Base-by-base conservation (phyloP, 1,139 yeast species). In the Arxiozyma telluris region DNA sequence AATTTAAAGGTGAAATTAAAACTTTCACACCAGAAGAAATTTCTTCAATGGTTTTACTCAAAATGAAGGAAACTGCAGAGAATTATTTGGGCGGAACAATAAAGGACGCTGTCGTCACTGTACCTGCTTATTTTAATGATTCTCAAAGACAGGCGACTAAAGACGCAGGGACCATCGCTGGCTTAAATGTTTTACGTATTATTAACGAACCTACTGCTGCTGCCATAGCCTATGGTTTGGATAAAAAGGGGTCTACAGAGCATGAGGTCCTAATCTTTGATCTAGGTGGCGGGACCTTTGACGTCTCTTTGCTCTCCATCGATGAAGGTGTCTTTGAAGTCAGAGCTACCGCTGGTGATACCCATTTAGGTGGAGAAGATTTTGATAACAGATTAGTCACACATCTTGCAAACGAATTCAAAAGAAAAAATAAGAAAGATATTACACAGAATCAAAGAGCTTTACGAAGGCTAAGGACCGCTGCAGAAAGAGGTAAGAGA, bases 181-280 rank as follows among this genome's bases (percentile, higher is more conserved):
- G 98, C 64, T 81, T 91, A 70, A 89, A 87, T 68, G 96, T 91
- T 57, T 80, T 90, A 70, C 85, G 98, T 77, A 90, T 91, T 69
- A 96, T 91, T 64, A 91, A 91, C 73, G 98, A 91, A 78, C 98
- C 98, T 61, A 91, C 98, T 55, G 98, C 98, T 51, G 97, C 98
- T 59, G 97, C 97, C 56, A 89, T 91, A 73, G 98, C 98, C 59
- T 91, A 91, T 75, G 98, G 98, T 63, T 81, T 91, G 67, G 97
- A 91, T 73, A 86, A 87, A 76, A 86, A 87, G 76, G 83, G 84
- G 61, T 78, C 78, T 64, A 82, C 78, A 61, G 93, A 86, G 76
- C 88, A 88, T 78, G 85, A 88, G 71, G 94, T 90, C 56, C 80
- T 90, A 70, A 89, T 90, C 67, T 90, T 89, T 76, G 97, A 90